Base-by-base conservation (phyloP, 75 land plant genomes). In the Pinus taeda region DNA sequence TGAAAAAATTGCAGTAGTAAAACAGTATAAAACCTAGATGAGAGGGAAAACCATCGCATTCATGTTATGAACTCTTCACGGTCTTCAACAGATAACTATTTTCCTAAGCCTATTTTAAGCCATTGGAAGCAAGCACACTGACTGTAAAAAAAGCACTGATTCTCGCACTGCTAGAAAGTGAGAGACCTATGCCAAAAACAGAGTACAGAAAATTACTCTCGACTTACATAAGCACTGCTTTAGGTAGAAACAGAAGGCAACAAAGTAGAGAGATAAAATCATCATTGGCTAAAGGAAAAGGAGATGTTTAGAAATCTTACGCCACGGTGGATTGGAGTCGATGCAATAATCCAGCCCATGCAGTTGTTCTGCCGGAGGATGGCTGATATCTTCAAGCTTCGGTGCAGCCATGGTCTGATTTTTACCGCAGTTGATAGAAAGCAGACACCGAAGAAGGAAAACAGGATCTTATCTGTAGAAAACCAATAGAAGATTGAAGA, bases 271-370 rank as follows among this genome's bases (percentile, higher is more conserved):
- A 63, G 24, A 29, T 6, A 29, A 59, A 18, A 75, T 17, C 21
- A 60, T 20, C 62, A 20, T 5, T 20, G 4, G 36, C 20, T 12
- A 30, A 62, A 14, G 20, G 6, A 49, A 2, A 39, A 6, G 42
- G 14, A 45, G 11, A 49, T 71, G 57, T 21, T 7, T 13, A 73
- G 78, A 33, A 65, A 20, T 7, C 78, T 59, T 80, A 94, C 97
- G 88, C 91, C 91, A 89, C 15, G 93, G 84, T 17, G 97, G 97
- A 64, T 92, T 92, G 57, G 93, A 92, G 83, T 94, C 93, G 57
- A 92, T 92, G 65, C 97, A 94, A 78, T 92, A 94, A 77, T 93
- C 95, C n/a, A 94, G 75, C 6, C 91, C 95, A 42, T 88, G 90
- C 57, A 94, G 87, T 74, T 94, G 97, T 59, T 94, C 97, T 89